Evolutionary conservation across 129 eudicot genomes (phyloP).

Genomic region (Mikania micrantha): DNA sequence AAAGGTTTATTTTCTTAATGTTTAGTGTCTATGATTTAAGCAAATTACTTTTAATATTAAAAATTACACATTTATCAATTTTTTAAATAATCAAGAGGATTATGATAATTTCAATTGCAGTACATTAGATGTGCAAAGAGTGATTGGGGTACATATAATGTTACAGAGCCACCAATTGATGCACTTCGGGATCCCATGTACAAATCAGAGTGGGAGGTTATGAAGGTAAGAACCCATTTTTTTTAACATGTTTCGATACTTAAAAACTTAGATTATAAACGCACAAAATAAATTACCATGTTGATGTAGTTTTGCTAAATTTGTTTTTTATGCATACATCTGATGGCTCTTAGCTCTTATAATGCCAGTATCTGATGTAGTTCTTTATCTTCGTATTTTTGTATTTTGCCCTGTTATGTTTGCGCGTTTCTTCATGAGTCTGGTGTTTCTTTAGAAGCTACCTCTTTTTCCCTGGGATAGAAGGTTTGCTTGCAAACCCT

Average conservation of each 20-base stretch:
- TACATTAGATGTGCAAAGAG: constrained; percentile 89
- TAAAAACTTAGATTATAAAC: background rate
- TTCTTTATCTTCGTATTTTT: too few relatives aligned
- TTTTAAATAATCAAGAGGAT: background rate
- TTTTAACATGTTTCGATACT: background rate
- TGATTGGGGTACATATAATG: constrained; percentile 85
- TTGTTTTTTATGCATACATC: background rate
- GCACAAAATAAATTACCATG: background rate
- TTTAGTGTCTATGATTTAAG: constrained; percentile 2
- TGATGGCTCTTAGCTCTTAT: too few relatives aligned
- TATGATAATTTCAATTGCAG: constrained; percentile 37
- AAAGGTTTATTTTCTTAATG: constrained; percentile 41
- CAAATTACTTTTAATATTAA: background rate
- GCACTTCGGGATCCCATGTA: constrained; percentile 97
- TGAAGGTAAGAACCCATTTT: constrained; percentile 42
- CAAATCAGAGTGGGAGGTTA: constrained; percentile 79
- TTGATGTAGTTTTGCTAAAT: background rate
- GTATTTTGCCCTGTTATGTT: too few relatives aligned
- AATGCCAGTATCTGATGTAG: too few relatives aligned
- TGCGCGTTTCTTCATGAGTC: too few relatives aligned
- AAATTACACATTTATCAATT: background rate
- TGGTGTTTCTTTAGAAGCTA: too few relatives aligned
- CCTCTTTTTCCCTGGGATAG: too few relatives aligned
- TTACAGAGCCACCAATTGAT: constrained; percentile 95
- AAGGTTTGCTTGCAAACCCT: too few relatives aligned